Conservation (phyloP, 2,329 filamentous ascomycete genomes). For the Ophiosphaerella korrae region DNA sequence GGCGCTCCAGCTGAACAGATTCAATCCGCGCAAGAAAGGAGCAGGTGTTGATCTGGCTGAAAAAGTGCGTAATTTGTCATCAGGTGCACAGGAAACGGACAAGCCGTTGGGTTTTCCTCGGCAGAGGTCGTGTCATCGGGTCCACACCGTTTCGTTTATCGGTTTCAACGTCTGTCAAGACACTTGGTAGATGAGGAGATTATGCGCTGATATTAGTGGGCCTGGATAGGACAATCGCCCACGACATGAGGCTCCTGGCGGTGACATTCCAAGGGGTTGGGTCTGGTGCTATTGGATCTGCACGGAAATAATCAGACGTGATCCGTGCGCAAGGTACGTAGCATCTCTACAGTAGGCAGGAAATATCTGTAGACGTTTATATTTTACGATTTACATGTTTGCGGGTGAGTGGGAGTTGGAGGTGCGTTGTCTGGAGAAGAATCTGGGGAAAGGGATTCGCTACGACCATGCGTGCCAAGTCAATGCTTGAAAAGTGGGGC, state of each 20-base stretch:
- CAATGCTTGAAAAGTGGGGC: conserved; percentile 8
- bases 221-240: neutral
- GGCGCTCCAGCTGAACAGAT: no score
- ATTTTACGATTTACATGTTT: neutral
- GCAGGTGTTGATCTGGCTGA: no score
- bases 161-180: neutral
- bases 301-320: neutral
- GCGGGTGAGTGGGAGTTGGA: neutral
- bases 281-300: neutral
- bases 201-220: neutral
- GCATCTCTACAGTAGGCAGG: neutral
- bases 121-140: neutral
- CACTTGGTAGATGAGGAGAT: neutral
- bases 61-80: no score
- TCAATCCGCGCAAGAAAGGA: no score
- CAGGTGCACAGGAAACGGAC: no score
- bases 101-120: neutral
- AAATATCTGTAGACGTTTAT: no score
- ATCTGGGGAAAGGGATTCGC: conserved; percentile 1
- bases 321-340: neutral
- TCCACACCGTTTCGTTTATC: conserved; percentile 1
- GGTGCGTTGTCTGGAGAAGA: neutral
- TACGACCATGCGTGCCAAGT: neutral
- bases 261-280: neutral
- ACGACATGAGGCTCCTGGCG: neutral